These are phyloP conservation scores for Fistulina hepatica DNA, from an alignment of 1,284 basidiomycete species.

Conservation along the genomic window DNA sequence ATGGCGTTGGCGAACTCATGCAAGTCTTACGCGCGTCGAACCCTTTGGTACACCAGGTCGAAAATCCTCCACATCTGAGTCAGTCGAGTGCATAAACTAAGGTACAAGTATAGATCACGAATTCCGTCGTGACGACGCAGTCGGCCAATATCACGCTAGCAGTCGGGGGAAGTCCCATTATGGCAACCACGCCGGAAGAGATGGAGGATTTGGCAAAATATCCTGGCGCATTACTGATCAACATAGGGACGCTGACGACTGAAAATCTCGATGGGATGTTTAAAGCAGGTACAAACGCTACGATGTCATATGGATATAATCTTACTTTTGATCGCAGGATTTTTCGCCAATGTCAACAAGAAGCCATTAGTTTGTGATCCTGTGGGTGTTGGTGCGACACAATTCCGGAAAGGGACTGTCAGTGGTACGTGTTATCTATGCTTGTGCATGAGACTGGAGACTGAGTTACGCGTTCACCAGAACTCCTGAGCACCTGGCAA, in stretches of 20 bases:
- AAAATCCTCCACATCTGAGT: conserved; percentile 7
- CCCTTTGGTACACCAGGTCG: conserved; percentile 76
- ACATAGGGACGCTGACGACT: conserved; percentile 76
- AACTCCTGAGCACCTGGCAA: conserved; percentile 78
- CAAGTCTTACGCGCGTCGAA: conserved; percentile 37
- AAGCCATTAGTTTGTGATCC: conserved; percentile 91
- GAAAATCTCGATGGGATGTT: conserved; percentile 69
- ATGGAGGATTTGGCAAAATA: conserved; percentile 70
- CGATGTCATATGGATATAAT: background rate
- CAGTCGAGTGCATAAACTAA: too few relatives aligned
- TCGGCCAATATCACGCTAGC: conserved; percentile 89
- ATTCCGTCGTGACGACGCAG: conserved; percentile 83
- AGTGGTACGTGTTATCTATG: conserved; percentile 27
- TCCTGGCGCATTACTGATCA: conserved; percentile 69
- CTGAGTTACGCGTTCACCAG: too few relatives aligned
- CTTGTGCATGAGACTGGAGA: too few relatives aligned
- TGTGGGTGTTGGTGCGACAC: conserved; percentile 84
- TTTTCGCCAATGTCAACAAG: conserved; percentile 55
- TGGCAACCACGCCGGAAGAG: conserved; percentile 79
- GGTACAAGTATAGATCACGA: conserved; percentile 60
- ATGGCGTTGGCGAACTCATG: conserved; percentile 32
- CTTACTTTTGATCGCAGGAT: conserved; percentile 29
- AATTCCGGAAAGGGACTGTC: conserved; percentile 54
- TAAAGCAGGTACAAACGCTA: conserved; percentile 47
- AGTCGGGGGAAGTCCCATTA: conserved; percentile 85